A percentile compares a stretch with the other conserved stretches of the same genome.
Conservation (phyloP, 352 stramenopile species). For the Pythium phragmitis region DNA sequence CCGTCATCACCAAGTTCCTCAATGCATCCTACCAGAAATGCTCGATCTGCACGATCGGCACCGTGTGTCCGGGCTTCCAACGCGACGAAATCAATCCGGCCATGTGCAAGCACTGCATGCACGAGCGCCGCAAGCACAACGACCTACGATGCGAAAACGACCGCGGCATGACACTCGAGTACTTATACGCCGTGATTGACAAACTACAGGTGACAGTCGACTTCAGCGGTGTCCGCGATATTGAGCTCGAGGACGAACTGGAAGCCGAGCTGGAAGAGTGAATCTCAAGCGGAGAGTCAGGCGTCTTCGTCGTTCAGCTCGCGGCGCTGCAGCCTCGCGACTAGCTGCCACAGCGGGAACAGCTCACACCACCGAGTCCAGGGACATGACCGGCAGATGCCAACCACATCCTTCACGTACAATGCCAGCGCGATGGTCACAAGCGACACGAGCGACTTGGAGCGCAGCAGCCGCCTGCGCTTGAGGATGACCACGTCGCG, state of each 20-base stretch:
- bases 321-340: conserved; percentile 18
- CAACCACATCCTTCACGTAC: conserved; percentile 20
- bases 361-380: conserved; percentile 23
- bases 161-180: conserved; percentile 37
- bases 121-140: conserved; percentile 69
- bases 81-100: conserved; percentile 61
- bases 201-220: conserved; percentile 62
- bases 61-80: conserved; percentile 75
- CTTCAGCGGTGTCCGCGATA: conserved; percentile 47
- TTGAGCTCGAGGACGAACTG: conserved; percentile 60
- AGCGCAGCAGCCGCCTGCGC: conserved; percentile 18
- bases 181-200: conserved; percentile 44
- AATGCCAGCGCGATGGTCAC: conserved; percentile 14
- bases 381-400: conserved; percentile 7
- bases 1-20: conserved; percentile 42
- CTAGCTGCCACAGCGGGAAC: conserved; percentile 20
- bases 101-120: conserved; percentile 76
- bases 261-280: conserved; percentile 45
- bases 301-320: conserved; percentile 6
- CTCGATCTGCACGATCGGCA: conserved; percentile 59
- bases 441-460: conserved; percentile 18
- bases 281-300: conserved; percentile 4
- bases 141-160: conserved; percentile 41
- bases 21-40: conserved; percentile 67
- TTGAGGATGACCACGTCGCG: conserved; percentile 22